Conservation (phyloP, 768 basidiomycete genomes). For the Tephrocybe sp. region DNA sequence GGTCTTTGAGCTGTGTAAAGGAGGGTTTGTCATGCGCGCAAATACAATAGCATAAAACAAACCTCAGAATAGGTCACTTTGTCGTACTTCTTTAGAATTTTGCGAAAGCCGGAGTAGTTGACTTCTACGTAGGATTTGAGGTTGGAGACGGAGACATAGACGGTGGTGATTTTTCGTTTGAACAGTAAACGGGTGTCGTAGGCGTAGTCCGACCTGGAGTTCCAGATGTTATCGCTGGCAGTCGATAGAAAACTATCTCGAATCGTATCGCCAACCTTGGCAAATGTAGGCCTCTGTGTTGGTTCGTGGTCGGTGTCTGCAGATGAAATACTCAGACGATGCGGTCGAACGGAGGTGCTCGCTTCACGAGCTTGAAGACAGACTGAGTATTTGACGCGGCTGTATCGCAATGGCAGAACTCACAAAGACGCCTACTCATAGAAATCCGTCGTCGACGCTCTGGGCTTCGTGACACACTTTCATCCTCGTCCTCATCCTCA, state of each 20-base stretch:
- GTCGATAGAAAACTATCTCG: constrained; percentile 49
- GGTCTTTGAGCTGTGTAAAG: constrained; percentile 60
- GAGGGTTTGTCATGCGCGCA: not conserved
- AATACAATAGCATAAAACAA: constrained; percentile 6
- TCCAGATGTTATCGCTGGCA: constrained; percentile 65
- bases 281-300: constrained; percentile 27
- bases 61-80: constrained; percentile 82
- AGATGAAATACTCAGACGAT: constrained; percentile 49
- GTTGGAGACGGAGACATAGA: constrained; percentile 74
- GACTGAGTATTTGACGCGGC: not conserved
- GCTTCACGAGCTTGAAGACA: not conserved
- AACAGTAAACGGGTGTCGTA: constrained; percentile 80
- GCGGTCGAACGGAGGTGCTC: constrained; percentile 8
- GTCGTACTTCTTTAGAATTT: constrained; percentile 98
- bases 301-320: constrained; percentile 30
- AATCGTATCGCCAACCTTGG: constrained; percentile 46
- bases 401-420: not conserved
- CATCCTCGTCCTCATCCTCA: constrained; percentile 50
- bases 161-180: constrained; percentile 83
- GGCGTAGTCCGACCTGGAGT: constrained; percentile 73
- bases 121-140: constrained; percentile 87
- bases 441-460: constrained; percentile 35
- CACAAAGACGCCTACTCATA: constrained; percentile 15
- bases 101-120: constrained; percentile 91
- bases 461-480: constrained; percentile 36